phyloP scores from a whole-genome alignment of 225 moss, liverwort and hornwort species.

The Anthoceros angustus region DNA sequence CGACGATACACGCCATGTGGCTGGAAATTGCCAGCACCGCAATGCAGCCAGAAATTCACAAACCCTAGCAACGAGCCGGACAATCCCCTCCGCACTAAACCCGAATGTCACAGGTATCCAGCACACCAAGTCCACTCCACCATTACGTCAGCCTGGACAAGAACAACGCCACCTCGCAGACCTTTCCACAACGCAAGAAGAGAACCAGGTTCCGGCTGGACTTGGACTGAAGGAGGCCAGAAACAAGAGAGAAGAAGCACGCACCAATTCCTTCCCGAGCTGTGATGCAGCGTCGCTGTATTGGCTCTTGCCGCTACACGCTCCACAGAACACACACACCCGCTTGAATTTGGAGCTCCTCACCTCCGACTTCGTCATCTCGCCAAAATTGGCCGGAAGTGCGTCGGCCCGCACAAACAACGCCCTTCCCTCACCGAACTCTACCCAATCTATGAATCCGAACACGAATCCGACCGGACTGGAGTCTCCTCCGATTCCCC shows the following conservation, averaged over 20 bases:
- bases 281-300: neutral
- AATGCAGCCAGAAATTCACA: too few species aligned
- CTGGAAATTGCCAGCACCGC: too few species aligned
- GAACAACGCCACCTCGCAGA: too few species aligned
- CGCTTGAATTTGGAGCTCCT: constrained; percentile 1
- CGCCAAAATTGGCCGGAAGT: neutral
- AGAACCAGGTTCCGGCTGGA: too few species aligned
- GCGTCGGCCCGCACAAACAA: neutral
- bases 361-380: neutral
- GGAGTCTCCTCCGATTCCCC: too few species aligned
- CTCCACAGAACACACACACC: constrained; percentile 4
- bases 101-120: too few species aligned
- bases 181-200: too few species aligned
- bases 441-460: neutral
- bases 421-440: neutral
- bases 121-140: too few species aligned
- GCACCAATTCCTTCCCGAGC: constrained; percentile 1
- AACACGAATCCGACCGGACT: neutral
- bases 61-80: too few species aligned
- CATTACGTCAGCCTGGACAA: too few species aligned
- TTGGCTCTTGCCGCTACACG: neutral
- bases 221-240: neutral
- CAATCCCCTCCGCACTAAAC: too few species aligned
- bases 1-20: too few species aligned
- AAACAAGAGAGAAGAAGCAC: neutral